These are phyloP conservation scores for Pseudogymnoascus verrucosus DNA, from an alignment of 2,329 filamentous ascomycete genomes.

Conservation along the genomic window DNA sequence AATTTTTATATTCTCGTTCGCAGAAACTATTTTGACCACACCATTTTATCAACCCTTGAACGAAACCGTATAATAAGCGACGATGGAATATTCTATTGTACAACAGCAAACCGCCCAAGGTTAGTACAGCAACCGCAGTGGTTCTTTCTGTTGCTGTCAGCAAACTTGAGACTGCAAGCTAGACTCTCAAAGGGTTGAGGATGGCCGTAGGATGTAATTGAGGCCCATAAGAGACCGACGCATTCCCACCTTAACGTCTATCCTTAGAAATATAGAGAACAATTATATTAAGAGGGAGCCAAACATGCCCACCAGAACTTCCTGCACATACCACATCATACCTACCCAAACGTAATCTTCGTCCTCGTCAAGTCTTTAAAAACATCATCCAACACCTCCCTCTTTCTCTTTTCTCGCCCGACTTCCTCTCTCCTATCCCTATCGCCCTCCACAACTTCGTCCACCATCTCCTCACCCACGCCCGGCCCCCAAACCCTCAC, in stretches of 20 bases:
- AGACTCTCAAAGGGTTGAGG: not conserved
- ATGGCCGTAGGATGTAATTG: not conserved
- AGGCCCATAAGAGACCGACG: not conserved
- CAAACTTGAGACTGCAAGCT: not conserved
- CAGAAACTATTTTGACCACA: not conserved
- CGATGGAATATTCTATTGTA: not conserved
- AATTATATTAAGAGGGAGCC: not conserved
- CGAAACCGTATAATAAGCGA: not conserved
- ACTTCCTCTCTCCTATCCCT: slow-evolving; percentile 35
- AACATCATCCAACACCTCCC: slow-evolving; percentile 71
- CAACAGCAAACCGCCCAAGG: not conserved
- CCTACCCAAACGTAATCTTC: slow-evolving; percentile 53
- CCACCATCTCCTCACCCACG: slow-evolving; percentile 42
- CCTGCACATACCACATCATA: not conserved
- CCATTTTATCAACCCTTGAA: not conserved
- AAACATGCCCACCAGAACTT: not conserved
- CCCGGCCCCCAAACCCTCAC: slow-evolving; percentile 71
- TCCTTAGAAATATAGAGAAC: not conserved
- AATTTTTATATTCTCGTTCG: not conserved
- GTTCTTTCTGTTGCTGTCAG: not conserved
- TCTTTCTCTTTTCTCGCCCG: slow-evolving; percentile 57
- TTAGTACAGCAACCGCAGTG: not conserved
- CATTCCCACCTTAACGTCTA: not conserved
- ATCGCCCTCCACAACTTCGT: slow-evolving; percentile 32
- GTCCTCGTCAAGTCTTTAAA: slow-evolving; percentile 68